Percentiles rank a stretch among this genome's conserved stretches.
These are phyloP conservation scores for Microcyclospora tardicrescens DNA, from an alignment of 2,329 filamentous ascomycete species.

Conservation along the genomic window DNA sequence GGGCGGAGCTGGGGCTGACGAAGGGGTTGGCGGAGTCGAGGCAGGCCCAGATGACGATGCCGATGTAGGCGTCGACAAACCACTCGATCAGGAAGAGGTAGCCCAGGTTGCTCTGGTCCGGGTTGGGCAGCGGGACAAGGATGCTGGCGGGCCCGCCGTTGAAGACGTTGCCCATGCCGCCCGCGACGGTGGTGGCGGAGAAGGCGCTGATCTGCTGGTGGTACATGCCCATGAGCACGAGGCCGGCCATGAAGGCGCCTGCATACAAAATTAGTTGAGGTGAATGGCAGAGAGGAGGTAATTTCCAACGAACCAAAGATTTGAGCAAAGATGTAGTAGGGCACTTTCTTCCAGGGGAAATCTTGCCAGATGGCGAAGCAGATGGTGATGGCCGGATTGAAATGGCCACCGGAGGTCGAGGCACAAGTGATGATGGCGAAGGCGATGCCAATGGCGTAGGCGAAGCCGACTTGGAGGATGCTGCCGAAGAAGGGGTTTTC, in stretches of 20 bases:
- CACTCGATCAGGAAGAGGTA: conserved; percentile 48
- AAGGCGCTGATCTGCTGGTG: conserved; percentile 36
- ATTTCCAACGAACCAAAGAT: conserved; percentile 25
- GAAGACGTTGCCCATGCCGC: conserved; percentile 28
- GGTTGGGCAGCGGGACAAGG: conserved; percentile 41
- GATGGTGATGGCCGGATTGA: conserved; percentile 26
- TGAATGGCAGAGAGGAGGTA: neutral
- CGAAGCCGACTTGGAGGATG: conserved; percentile 43
- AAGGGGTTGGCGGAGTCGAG: conserved; percentile 49
- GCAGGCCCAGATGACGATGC: conserved; percentile 44
- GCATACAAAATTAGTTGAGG: neutral
- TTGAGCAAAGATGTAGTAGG: conserved; percentile 44
- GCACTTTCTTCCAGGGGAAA: conserved; percentile 47
- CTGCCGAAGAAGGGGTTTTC: conserved; percentile 34
- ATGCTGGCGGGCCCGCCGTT: conserved; percentile 42
- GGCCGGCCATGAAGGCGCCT: conserved; percentile 41
- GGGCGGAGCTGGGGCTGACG: conserved; percentile 33
- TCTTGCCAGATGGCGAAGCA: conserved; percentile 40
- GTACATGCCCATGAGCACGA: conserved; percentile 45
- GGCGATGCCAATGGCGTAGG: conserved; percentile 44
- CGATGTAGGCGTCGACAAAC: conserved; percentile 45
- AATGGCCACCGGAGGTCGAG: conserved; percentile 35
- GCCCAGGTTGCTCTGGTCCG: conserved; percentile 40
- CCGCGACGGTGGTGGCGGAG: conserved; percentile 27
- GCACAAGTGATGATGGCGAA: conserved; percentile 47